Evolutionary conservation across 1,284 basidiomycete genomes (phyloP), one percentile per base, ranked within the genome.

Genomic region (Leccinum subfulvum): DNA sequence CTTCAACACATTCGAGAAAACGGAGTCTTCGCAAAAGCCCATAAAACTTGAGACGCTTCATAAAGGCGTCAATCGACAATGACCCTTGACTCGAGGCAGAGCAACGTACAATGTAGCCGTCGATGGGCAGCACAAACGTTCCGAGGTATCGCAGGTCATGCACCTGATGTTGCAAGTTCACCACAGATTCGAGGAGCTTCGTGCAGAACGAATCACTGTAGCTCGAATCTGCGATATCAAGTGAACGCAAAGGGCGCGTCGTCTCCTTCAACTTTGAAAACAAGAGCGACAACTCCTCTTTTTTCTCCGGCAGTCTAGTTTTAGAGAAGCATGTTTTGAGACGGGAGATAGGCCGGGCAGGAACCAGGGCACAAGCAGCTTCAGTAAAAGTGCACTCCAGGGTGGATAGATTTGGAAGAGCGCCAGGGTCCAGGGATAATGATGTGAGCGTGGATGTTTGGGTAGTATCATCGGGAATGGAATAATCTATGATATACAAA

Each of bases 301-400:
- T 77, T 73, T 87, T 87, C 44, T 81, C 82, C 8, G 66, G 67
- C 3, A 74, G 60, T 59, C 77, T 77, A n/a, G 82, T 77, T 59
- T 77, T 77, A 23, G 87, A 87, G 71, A 89, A 85, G 67, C 86
- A 88, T n/a, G 87, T 87, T 71, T 89, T 89, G 64, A 89, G 78
- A 59, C 81, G 82, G 2, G 80, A 79, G 52, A 89, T 73, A 4
- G 87, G 85, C 2, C 87, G 78, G 13, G 76, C 77, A 1, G 86
- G 85, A n/a, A 83, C 79, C 14, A 88, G 74, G 9, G 78, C 77
- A 55, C 77, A 76, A 4, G 84, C 86, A 1, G 86, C 87, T 73
- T 87, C 86, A 26, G 81, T 77, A 71, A 87, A 88, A 3, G 86
- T 86, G 73, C 87, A 89, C 73, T 89, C 85, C 49, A 89, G 70